Percentiles rank a stretch among this genome's conserved stretches.
phyloP scores from a whole-genome alignment of 306 rosid species.

The Malus orientalis region DNA sequence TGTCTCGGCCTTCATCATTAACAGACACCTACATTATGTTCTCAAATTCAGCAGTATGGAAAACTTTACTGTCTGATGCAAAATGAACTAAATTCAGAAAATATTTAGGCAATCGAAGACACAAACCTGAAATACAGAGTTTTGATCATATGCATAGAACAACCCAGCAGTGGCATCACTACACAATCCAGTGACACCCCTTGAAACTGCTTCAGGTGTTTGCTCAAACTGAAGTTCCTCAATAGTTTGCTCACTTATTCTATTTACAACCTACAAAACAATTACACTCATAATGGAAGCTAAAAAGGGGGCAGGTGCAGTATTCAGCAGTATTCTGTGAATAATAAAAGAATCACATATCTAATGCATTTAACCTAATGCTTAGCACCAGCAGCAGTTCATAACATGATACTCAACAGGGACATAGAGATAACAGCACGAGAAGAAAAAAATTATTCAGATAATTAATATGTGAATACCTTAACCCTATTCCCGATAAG shows the following conservation, averaged over 20 bases:
- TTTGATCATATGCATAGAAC: slow-evolving; percentile 90
- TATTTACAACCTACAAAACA: slow-evolving; percentile 71
- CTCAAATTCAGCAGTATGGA: slow-evolving; percentile 21
- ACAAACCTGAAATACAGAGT: slow-evolving; percentile 89
- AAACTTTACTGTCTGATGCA: slow-evolving; percentile 3
- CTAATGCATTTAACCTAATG: neutral
- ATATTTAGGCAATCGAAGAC: slow-evolving; percentile 16
- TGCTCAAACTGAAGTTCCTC: slow-evolving; percentile 97
- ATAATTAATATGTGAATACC: slow-evolving; percentile 36
- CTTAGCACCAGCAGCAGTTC: neutral
- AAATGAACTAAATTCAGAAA: slow-evolving; percentile 16
- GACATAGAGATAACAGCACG: neutral
- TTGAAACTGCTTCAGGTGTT: slow-evolving; percentile 73
- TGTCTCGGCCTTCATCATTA: slow-evolving; percentile 89
- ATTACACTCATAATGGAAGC: slow-evolving; percentile 19
- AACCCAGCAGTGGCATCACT: slow-evolving; percentile 98
- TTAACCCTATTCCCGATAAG: slow-evolving; percentile 88
- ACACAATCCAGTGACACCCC: slow-evolving; percentile 85
- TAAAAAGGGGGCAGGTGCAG: slow-evolving; percentile 3
- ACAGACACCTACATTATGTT: slow-evolving; percentile 64
- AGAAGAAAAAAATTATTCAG: neutral
- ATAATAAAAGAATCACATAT: neutral
- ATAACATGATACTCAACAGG: neutral
- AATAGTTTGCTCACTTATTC: slow-evolving; percentile 83
- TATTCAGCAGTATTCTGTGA: neutral